phyloP scores from a whole-genome alignment of 352 stramenopile genomes.

The Phytophthora idaei region DNA sequence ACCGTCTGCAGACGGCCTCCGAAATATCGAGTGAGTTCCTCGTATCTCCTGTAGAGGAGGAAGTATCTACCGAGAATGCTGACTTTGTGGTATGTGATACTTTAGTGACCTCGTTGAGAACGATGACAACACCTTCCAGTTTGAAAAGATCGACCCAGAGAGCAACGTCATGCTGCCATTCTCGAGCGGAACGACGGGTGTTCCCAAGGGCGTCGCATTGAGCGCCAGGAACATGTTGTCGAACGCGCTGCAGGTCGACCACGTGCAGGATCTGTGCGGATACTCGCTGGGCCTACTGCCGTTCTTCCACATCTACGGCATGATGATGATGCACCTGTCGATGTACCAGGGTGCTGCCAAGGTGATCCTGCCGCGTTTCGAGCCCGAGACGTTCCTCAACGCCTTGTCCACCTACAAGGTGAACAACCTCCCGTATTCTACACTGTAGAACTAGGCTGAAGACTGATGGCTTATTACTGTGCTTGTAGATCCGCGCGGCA shows the following conservation, averaged over 20 bases:
- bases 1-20: conserved; percentile 33
- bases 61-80: background rate
- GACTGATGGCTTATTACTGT: background rate
- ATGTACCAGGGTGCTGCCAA: conserved; percentile 81
- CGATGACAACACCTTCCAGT: conserved; percentile 32
- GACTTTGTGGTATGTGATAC: conserved; percentile 5
- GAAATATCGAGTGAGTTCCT: conserved; percentile 56
- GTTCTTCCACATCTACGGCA: conserved; percentile 97
- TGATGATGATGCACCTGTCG: conserved; percentile 81
- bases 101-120: conserved; percentile 49
- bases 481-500: conserved; percentile 38
- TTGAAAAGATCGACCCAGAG: conserved; percentile 62
- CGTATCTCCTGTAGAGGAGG: background rate
- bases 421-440: background rate
- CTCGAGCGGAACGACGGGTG: conserved; percentile 93
- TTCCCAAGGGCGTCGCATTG: conserved; percentile 83
- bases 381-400: conserved; percentile 88
- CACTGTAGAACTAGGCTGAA: background rate
- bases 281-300: conserved; percentile 80
- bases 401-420: conserved; percentile 75
- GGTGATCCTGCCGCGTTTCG: conserved; percentile 91
- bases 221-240: conserved; percentile 89
- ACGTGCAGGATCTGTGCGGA: conserved; percentile 65
- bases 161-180: conserved; percentile 83
- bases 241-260: conserved; percentile 87